Conservation (phyloP, 768 basidiomycete species). For the Trametes coccinea region DNA sequence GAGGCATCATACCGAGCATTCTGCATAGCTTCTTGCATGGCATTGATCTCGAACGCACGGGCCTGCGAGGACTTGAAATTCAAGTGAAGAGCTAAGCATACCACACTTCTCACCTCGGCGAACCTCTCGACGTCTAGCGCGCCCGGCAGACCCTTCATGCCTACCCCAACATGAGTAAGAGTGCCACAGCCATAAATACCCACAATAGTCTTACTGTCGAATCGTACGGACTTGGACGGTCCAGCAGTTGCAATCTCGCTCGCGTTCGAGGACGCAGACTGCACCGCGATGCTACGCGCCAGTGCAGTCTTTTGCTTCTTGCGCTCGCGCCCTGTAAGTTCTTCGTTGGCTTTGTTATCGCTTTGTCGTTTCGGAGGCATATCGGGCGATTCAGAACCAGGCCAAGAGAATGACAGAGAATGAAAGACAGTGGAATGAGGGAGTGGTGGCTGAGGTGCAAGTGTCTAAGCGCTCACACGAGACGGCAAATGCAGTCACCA, state of each 20-base stretch:
- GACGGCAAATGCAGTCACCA: no score
- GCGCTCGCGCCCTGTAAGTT: constrained; percentile 47
- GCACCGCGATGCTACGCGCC: constrained; percentile 70
- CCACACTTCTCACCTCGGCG: constrained; percentile 56
- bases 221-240: constrained; percentile 41
- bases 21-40: constrained; percentile 89
- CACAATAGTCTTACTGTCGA: constrained; percentile 41
- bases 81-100: neutral
- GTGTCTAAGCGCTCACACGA: no score
- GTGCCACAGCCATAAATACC: neutral
- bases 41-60: constrained; percentile 83
- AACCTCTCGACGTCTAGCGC: constrained; percentile 88
- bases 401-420: no score
- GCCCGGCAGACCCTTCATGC: constrained; percentile 61
- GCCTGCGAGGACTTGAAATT: constrained; percentile 47
- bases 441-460: no score
- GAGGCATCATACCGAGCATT: constrained; percentile 54
- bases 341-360: constrained; percentile 28
- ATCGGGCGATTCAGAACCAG: no score
- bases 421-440: no score
- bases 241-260: constrained; percentile 37
- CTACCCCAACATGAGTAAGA: constrained; percentile 34
- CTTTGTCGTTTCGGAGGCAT: constrained; percentile 47
- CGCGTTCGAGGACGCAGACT: constrained; percentile 34
- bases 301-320: constrained; percentile 68